Conservation (phyloP, 495 filamentous ascomycete genomes). For the Penicillium bialowiezense region DNA sequence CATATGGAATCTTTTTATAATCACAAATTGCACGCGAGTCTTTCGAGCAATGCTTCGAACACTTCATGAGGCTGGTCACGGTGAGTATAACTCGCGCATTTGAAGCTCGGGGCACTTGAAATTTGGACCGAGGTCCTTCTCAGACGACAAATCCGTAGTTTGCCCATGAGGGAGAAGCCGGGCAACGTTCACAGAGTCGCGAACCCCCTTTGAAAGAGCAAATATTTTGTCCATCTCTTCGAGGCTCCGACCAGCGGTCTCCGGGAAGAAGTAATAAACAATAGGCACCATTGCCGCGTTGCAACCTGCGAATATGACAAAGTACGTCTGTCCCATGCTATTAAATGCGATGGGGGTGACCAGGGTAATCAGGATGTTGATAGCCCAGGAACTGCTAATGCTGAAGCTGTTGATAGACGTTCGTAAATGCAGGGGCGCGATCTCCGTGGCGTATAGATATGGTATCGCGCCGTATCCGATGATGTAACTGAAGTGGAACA, state of each 20-base stretch:
- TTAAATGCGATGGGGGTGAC: slow-evolving; percentile 23
- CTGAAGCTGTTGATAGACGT: slow-evolving; percentile 47
- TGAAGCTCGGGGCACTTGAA: slow-evolving; percentile 8
- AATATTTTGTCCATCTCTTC: slow-evolving; percentile 53
- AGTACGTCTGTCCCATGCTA: slow-evolving; percentile 19
- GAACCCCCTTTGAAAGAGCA: slow-evolving; percentile 16
- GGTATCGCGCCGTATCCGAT: slow-evolving; percentile 53
- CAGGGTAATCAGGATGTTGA: slow-evolving; percentile 21
- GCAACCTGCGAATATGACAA: slow-evolving; percentile 37
- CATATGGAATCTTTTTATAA: too few species aligned
- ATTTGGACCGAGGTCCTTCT: slow-evolving; percentile 3
- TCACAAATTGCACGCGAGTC: too few species aligned
- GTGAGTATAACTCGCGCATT: neutral
- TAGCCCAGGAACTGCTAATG: slow-evolving; percentile 48
- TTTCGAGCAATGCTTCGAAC: too few species aligned
- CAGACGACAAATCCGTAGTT: slow-evolving; percentile 2
- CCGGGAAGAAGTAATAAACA: slow-evolving; percentile 58
- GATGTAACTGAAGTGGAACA: slow-evolving; percentile 53
- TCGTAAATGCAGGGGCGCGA: slow-evolving; percentile 47
- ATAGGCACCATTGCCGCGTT: slow-evolving; percentile 58
- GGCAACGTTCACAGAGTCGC: slow-evolving; percentile 19
- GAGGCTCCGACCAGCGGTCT: slow-evolving; percentile 51
- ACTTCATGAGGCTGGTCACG: neutral
- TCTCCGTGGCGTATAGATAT: slow-evolving; percentile 53
- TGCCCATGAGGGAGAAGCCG: slow-evolving; percentile 10